Evolutionary conservation across 2,329 filamentous ascomycete genomes (phyloP), one percentile per base, ranked within the genome.

Genomic region (Ceratocystiopsis brevicomis): DNA sequence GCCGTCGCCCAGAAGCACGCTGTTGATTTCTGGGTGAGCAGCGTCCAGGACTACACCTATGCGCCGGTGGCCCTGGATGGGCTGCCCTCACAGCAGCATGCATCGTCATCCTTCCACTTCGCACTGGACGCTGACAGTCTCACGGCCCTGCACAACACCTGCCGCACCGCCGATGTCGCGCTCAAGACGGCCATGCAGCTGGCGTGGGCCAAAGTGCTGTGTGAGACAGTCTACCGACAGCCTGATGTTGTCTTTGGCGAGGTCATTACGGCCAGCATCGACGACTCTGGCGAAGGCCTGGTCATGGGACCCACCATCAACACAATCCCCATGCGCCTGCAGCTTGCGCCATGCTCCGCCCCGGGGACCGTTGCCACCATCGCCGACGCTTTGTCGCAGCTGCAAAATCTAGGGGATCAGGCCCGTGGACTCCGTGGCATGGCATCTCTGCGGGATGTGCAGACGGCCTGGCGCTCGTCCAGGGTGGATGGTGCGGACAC

Each of bases 121-220:
- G 8, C 30, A 3, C 5, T 51, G 13, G 13, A 33, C 18, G 44
- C 45, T 6, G 3, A 21, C 10, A 42, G 36, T 18, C 44, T 52
- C 1, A 43, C 41, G 4, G 2, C 17, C 11, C 43, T 53, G 18
- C 48, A 47, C 25, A 21, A 43, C 15, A 43, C 34, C 19, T 51
- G 51, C 43, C 50, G 45, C 32, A 38, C 25, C 3, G 33, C 38
- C 37, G 39, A 41, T 12, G 52, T 53, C 2, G 40, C 47, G 4
- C 43, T 39, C 35, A 53, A 53, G 41, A 44, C 50, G 1, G 49
- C 48, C 6, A 25, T 53, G 38, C 49, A 53, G 42, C 46, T 53
- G 2, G 47, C 50, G 1, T 53, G 52, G 52, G 42, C 44, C 14
- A 51, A 50, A 38, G 50, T 53, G 1, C 49, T 53, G 9, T 52